Percentiles rank a stretch among this genome's conserved stretches.
These are phyloP conservation scores for Neltuma alba DNA, from an alignment of 306 rosid species.

Conservation along the genomic window DNA sequence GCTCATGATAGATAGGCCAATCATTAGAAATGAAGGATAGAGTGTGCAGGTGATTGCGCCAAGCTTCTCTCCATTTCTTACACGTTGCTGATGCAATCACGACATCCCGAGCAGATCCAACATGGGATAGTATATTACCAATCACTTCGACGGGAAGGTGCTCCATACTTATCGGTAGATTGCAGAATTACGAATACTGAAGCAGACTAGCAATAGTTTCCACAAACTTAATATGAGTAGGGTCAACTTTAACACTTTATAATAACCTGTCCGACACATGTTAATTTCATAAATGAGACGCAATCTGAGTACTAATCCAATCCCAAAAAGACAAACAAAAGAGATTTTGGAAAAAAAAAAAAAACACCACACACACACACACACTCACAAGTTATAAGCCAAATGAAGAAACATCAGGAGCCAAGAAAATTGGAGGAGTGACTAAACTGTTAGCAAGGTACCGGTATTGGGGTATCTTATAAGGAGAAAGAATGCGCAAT, in stretches of 20 bases:
- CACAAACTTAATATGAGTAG: neutral
- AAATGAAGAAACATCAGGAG: neutral
- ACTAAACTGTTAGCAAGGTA: neutral
- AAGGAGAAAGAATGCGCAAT: neutral
- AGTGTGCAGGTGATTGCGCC: constrained; percentile 60
- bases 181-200: constrained; percentile 5
- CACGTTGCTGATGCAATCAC: constrained; percentile 83
- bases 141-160: constrained; percentile 86
- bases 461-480: neutral
- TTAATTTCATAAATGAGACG: neutral
- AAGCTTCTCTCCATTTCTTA: constrained; percentile 81
- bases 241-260: neutral
- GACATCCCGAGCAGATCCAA: constrained; percentile 80
- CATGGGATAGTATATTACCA: constrained; percentile 72
- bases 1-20: constrained; percentile 61
- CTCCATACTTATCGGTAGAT: constrained; percentile 49
- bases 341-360: neutral
- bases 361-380: too few species aligned
- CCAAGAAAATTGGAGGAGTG: neutral
- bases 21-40: constrained; percentile 68
- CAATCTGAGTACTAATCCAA: neutral
- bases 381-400: neutral
- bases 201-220: neutral
- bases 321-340: neutral
- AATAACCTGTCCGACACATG: constrained; percentile 10